Evolutionary conservation across 2,329 filamentous ascomycete species (phyloP).

Genomic region (Gaeumannomyces sp.): DNA sequence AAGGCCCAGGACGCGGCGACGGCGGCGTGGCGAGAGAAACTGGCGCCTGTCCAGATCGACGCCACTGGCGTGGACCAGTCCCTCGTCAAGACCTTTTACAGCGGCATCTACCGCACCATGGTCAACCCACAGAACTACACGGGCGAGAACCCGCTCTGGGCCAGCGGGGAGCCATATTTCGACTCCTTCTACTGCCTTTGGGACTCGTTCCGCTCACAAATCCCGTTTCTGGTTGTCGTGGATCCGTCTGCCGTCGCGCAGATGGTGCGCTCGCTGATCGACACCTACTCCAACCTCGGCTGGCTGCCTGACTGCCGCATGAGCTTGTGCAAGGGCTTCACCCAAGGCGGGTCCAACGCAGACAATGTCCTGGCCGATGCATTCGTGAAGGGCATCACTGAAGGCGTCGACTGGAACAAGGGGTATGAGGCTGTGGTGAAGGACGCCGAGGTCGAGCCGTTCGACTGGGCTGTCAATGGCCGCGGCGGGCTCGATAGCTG

Average conservation of each 20-base stretch:
- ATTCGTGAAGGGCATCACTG: constrained; percentile 57
- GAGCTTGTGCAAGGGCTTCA: constrained; percentile 68
- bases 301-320: constrained; percentile 72
- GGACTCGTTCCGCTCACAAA: constrained; percentile 64
- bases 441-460: constrained; percentile 65
- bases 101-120: constrained; percentile 65
- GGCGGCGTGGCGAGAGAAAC: constrained; percentile 54
- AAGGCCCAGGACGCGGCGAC: constrained; percentile 44
- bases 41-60: constrained; percentile 43
- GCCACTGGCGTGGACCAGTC: constrained; percentile 44
- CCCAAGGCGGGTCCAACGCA: constrained; percentile 70
- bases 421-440: constrained; percentile 67
- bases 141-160: constrained; percentile 64
- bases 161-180: constrained; percentile 62
- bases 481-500: constrained; percentile 66
- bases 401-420: constrained; percentile 58
- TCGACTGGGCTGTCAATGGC: constrained; percentile 64
- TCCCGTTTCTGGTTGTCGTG: constrained; percentile 62
- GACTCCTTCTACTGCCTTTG: constrained; percentile 74
- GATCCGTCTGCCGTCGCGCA: constrained; percentile 58
- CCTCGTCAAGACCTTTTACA: constrained; percentile 61
- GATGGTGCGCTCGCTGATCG: constrained; percentile 66
- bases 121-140: constrained; percentile 70
- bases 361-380: constrained; percentile 64
- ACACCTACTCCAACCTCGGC: constrained; percentile 63